Conservation (phyloP, 164 flowering plant genomes). For the Brasenia schreberi region DNA sequence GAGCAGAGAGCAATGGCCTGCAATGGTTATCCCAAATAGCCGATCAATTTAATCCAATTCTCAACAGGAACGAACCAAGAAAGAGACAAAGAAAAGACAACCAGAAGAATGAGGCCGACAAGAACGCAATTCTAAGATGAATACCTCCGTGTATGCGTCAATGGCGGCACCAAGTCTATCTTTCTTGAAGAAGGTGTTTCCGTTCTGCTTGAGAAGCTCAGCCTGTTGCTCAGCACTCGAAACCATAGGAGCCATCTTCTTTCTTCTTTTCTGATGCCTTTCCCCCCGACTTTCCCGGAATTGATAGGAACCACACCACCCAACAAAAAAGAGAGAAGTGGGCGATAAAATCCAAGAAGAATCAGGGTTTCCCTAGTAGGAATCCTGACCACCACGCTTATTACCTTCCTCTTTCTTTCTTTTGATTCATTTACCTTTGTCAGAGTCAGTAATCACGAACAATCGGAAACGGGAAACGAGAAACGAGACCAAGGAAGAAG, state of each 20-base stretch:
- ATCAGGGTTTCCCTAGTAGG: no score
- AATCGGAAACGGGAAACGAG: no score
- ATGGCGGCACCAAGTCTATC: constrained; percentile 72
- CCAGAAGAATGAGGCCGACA: neutral
- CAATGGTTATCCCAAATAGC: neutral
- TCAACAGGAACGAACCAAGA: neutral
- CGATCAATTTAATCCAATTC: neutral
- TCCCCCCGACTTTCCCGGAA: no score
- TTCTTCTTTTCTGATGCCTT: no score
- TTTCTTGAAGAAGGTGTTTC: constrained; percentile 51
- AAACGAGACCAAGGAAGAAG: no score
- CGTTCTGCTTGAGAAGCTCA: constrained; percentile 44
- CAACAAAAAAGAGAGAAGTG: no score
- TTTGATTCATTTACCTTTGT: no score
- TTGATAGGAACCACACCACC: no score
- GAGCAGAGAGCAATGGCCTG: constrained; percentile 92
- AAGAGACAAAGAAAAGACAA: neutral
- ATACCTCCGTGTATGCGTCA: constrained; percentile 88
- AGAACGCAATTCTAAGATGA: neutral
- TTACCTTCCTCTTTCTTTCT: no score
- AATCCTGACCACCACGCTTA: no score
- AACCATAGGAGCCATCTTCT: constrained; percentile 13
- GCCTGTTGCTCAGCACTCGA: constrained; percentile 39
- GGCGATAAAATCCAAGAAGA: no score
- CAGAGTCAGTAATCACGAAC: no score